Evolutionary conservation across 148 eudicot species (phyloP).

Genomic region (Salicornia ramosissima): DNA sequence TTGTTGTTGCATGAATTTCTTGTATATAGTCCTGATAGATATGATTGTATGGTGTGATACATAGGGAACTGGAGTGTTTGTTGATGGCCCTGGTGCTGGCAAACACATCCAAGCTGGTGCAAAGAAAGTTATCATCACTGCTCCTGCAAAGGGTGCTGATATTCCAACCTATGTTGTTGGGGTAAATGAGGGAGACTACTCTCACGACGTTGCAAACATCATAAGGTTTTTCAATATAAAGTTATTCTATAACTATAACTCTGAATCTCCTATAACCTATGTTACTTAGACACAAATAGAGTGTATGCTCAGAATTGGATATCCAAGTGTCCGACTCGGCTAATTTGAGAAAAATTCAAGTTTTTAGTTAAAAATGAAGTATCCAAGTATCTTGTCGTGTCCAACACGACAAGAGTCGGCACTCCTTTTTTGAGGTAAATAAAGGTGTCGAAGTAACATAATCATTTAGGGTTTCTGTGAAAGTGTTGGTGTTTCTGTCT

Average conservation of each 20-base stretch:
- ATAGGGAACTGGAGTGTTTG: slow-evolving; percentile 98
- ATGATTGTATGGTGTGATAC: neutral
- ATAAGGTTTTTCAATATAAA: slow-evolving; percentile 46
- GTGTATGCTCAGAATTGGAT: no score
- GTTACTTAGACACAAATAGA: no score
- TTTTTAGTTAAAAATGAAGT: no score
- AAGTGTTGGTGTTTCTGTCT: neutral
- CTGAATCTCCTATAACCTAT: no score
- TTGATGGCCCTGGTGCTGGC: slow-evolving; percentile 98
- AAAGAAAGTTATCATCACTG: slow-evolving; percentile 95
- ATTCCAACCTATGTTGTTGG: slow-evolving; percentile 98
- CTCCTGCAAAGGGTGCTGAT: slow-evolving; percentile 98
- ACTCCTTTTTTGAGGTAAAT: no score
- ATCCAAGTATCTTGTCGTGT: no score
- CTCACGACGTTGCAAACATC: slow-evolving; percentile 80
- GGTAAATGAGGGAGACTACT: slow-evolving; percentile 78
- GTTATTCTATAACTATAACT: neutral
- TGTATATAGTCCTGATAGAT: neutral
- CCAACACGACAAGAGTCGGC: no score
- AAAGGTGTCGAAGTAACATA: no score
- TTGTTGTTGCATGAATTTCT: no score
- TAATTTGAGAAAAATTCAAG: no score
- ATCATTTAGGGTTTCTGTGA: neutral
- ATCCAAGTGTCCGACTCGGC: no score
- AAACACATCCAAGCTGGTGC: slow-evolving; percentile 99